Conservation (phyloP, 2,329 filamentous ascomycete species). For the Monilinia aucupariae region DNA sequence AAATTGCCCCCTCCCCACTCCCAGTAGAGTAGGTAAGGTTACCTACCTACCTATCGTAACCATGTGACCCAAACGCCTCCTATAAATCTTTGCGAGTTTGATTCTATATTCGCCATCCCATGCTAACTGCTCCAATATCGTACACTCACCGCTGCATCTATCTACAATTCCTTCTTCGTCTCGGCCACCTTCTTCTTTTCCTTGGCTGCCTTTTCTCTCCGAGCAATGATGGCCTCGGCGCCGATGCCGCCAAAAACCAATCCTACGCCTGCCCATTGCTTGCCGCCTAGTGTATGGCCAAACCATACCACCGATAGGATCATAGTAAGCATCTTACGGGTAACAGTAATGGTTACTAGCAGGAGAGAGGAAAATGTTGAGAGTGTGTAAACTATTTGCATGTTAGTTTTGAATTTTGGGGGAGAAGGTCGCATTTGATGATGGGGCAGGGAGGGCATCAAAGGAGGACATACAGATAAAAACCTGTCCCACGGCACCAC, state of each 20-base stretch:
- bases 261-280: constrained; percentile 89
- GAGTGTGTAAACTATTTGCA: constrained; percentile 67
- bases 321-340: constrained; percentile 99
- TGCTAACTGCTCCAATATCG: background rate
- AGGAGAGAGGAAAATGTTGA: constrained; percentile 87
- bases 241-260: constrained; percentile 95
- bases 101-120: background rate
- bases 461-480: constrained; percentile 68
- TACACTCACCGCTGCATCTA: background rate
- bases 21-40: background rate
- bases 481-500: constrained; percentile 87
- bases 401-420: constrained; percentile 1
- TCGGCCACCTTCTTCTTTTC: constrained; percentile 38
- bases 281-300: constrained; percentile 76
- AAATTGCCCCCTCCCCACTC: background rate
- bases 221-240: constrained; percentile 76
- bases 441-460: constrained; percentile 2
- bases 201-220: constrained; percentile 79
- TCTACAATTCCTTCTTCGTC: constrained; percentile 29
- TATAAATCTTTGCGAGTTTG: background rate
- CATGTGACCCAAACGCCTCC: background rate
- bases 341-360: constrained; percentile 93
- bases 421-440: background rate
- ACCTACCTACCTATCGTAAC: background rate
- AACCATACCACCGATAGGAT: constrained; percentile 92